A percentile compares a stretch with the other conserved stretches of the same genome.
These are phyloP conservation scores for Ustilago vetiveriae DNA, from an alignment of 1,284 basidiomycete genomes.

Conservation along the genomic window DNA sequence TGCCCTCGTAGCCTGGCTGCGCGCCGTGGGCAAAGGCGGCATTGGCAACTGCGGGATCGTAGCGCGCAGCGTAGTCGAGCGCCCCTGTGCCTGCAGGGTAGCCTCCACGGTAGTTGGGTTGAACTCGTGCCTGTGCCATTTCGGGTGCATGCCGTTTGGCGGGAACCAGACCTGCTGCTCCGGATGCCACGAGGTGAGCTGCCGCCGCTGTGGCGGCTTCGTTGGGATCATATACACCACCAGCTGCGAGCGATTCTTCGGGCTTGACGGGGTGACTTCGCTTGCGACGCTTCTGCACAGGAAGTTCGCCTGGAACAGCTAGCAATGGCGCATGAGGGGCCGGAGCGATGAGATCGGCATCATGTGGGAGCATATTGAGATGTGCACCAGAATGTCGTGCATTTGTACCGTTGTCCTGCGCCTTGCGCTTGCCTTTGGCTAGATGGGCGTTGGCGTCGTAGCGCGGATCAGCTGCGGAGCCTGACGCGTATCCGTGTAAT, in stretches of 20 bases:
- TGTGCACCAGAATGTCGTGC: constrained; percentile 14
- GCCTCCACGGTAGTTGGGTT: constrained; percentile 48
- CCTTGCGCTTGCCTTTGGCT: constrained; percentile 49
- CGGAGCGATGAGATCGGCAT: constrained; percentile 45
- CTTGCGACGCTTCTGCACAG: constrained; percentile 38
- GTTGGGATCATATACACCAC: constrained; percentile 10
- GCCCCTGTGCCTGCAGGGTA: constrained; percentile 42
- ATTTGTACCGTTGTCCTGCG: constrained; percentile 22
- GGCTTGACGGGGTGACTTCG: constrained; percentile 43
- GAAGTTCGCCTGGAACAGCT: constrained; percentile 7
- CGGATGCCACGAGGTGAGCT: constrained; percentile 26
- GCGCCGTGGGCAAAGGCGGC: constrained; percentile 25
- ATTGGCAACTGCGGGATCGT: constrained; percentile 28
- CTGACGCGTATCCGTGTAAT: constrained; percentile 13
- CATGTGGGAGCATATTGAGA: constrained; percentile 40
- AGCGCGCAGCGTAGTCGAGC: constrained; percentile 42
- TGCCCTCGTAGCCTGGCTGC: constrained; percentile 36
- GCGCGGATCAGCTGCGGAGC: constrained; percentile 21
- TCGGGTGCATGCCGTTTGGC: constrained; percentile 37
- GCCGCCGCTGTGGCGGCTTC: constrained; percentile 16
- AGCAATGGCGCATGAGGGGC: constrained; percentile 21
- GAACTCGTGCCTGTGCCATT: constrained; percentile 22
- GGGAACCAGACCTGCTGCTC: constrained; percentile 15
- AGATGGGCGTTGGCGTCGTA: constrained; percentile 23
- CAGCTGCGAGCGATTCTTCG: constrained; percentile 10